Base-by-base conservation (phyloP, 768 basidiomycete genomes). In the Lactifluus hygrophoroides region DNA sequence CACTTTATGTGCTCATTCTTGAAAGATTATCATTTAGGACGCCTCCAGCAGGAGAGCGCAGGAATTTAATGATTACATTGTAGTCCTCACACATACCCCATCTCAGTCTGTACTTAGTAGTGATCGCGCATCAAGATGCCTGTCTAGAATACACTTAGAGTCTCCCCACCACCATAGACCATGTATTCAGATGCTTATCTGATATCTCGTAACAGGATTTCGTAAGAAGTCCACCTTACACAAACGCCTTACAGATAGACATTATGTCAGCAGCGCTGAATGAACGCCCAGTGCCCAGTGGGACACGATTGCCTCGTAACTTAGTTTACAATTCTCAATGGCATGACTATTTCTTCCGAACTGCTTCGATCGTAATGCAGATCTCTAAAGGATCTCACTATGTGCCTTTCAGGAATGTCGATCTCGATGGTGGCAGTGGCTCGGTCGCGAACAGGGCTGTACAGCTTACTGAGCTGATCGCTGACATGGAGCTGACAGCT, bases 21-120 rank as follows among this genome's bases (percentile, higher is more conserved):
- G 40, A 35, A 48, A 64, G 63, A 34, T 17, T 55, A 58, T 28
- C 54, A 62, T 28, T 38, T 64, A 16, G 56, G 61, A 5, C 56
- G 50, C 6, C 52, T 64, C 13, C 63, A 64, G 42, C 60, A 62
- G 47, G 61, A 64, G 23, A 52, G 60, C 27, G 45, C 35, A 11
- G 57, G 60, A n/a, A 57, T 61, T 28, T 61, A 48, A 61, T 23
- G 9, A 27, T 35, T 37, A 8, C 21, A 42, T n/a, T 37, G 42
- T 32, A 14, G 19, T 7, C 21, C 6, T 43, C 34, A 4, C 23
- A 10, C 11, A 14, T 3, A 3, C 16, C 3, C 21, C 11, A 11
- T 3, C 40, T n/a, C 30, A 11, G 4, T 50, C 27, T n/a, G 10
- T 11, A 9, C 6, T 14, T 13, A 32, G 19, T 21, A 34, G 17